These are phyloP conservation scores for Phytophthora pini DNA, from an alignment of 352 stramenopile species.

Conservation along the genomic window DNA sequence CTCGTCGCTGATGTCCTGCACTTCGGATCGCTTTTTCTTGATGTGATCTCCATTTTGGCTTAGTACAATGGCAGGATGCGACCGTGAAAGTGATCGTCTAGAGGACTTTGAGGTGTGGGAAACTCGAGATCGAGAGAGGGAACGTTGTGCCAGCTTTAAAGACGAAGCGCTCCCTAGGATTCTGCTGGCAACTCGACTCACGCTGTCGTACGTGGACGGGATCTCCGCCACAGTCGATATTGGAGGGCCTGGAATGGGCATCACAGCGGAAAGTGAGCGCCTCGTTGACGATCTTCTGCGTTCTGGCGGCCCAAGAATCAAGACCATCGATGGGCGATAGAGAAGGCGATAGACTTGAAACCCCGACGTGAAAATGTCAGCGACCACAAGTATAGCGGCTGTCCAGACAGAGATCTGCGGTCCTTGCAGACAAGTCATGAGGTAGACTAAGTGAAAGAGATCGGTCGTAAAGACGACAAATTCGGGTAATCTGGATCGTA, in stretches of 20 bases:
- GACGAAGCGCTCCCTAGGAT: background rate
- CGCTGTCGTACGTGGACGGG: background rate
- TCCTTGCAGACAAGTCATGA: slow-evolving; percentile 19
- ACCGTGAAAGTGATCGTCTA: background rate
- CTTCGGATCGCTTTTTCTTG: slow-evolving; percentile 2
- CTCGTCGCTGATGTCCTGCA: background rate
- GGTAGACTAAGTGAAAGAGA: slow-evolving; percentile 29
- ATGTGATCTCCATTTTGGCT: background rate
- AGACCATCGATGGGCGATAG: background rate
- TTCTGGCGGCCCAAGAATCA: background rate
- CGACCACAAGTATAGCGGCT: background rate
- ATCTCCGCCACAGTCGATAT: background rate
- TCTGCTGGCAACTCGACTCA: background rate
- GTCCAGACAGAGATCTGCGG: slow-evolving; percentile 14
- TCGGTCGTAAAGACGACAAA: slow-evolving; percentile 16
- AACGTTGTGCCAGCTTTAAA: slow-evolving; percentile 5
- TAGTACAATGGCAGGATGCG: background rate
- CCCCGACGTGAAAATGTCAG: slow-evolving; percentile 8
- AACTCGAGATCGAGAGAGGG: slow-evolving; percentile 1
- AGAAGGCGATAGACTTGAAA: slow-evolving; percentile 10
- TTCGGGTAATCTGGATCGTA: slow-evolving; percentile 17
- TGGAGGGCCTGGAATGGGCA: background rate
- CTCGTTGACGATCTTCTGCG: background rate
- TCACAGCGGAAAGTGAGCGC: background rate
- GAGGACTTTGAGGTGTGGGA: background rate